Evolutionary conservation across 768 basidiomycete genomes (phyloP).

Genomic region (Boletus reticuloceps): DNA sequence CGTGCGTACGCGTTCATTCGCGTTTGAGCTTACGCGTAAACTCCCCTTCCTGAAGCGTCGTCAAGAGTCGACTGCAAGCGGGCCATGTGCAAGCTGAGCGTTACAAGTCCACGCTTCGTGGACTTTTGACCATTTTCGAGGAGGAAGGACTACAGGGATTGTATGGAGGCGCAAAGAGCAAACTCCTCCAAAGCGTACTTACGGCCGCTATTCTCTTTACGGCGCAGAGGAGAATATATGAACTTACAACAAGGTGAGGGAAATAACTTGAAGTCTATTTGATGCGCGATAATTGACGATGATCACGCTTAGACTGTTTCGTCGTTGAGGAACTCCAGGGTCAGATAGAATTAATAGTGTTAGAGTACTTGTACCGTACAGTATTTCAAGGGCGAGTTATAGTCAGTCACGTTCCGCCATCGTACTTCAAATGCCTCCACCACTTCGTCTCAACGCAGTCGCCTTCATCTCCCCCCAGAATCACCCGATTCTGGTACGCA

Average conservation of each 20-base stretch:
- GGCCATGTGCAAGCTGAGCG: constrained; percentile 63
- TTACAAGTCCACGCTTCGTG: constrained; percentile 76
- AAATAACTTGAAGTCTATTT: neutral
- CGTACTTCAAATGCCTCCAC: constrained; percentile 51
- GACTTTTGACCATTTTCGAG: constrained; percentile 71
- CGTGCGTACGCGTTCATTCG: neutral
- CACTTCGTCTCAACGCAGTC: constrained; percentile 72
- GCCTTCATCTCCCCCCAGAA: constrained; percentile 86
- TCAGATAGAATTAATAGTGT: neutral
- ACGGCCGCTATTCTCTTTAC: constrained; percentile 94
- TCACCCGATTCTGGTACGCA: constrained; percentile 72
- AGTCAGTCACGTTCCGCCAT: no score
- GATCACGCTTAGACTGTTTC: constrained; percentile 9
- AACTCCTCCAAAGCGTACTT: constrained; percentile 88
- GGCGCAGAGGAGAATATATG: constrained; percentile 79
- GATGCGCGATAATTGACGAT: constrained; percentile 1
- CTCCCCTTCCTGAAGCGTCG: constrained; percentile 40
- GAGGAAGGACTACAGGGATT: constrained; percentile 82
- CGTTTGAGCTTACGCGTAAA: neutral
- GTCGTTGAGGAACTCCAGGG: constrained; percentile 7
- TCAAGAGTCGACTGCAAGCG: constrained; percentile 79
- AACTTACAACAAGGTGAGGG: constrained; percentile 52
- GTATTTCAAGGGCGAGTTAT: no score
- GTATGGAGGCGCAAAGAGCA: constrained; percentile 84
- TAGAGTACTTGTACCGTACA: no score